Percentiles rank a stretch among this genome's conserved stretches.
phyloP scores from a whole-genome alignment of 305 asterid genomes.

The Fraxinus nigra region DNA sequence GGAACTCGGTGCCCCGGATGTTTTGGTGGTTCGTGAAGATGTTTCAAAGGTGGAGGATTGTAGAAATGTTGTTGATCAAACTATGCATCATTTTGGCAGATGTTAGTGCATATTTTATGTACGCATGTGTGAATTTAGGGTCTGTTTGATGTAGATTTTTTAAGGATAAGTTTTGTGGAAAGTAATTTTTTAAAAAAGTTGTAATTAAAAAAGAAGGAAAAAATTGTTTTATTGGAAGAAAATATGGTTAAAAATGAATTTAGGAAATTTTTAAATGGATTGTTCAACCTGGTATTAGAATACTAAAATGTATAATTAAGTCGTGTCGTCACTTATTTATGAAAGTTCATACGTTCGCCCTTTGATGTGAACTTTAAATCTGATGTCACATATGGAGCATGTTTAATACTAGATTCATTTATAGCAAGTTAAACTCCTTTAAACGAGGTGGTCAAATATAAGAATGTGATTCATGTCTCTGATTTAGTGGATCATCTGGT shows the following conservation, averaged over 20 bases:
- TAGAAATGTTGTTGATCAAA: slow-evolving; percentile 50
- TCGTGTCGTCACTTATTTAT: background rate
- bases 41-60: slow-evolving; percentile 64
- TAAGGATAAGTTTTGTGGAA: background rate
- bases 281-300: background rate
- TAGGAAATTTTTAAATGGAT: background rate
- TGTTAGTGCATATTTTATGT: slow-evolving; percentile 23
- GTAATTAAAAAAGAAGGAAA: background rate
- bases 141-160: background rate
- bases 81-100: slow-evolving; percentile 73
- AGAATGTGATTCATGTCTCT: background rate
- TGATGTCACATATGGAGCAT: background rate
- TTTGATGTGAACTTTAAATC: background rate
- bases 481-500: slow-evolving; percentile 83
- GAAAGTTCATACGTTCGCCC: background rate
- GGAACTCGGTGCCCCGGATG: slow-evolving; percentile 63
- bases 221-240: background rate
- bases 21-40: slow-evolving; percentile 48
- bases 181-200: background rate
- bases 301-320: background rate
- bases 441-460: background rate
- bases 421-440: background rate
- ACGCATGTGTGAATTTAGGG: background rate
- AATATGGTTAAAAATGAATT: background rate
- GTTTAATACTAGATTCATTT: background rate